A percentile compares a stretch with the other conserved stretches of the same genome.
These are phyloP conservation scores for Leucocoprinus birnbaumii DNA, from an alignment of 768 basidiomycete genomes.

Conservation along the genomic window DNA sequence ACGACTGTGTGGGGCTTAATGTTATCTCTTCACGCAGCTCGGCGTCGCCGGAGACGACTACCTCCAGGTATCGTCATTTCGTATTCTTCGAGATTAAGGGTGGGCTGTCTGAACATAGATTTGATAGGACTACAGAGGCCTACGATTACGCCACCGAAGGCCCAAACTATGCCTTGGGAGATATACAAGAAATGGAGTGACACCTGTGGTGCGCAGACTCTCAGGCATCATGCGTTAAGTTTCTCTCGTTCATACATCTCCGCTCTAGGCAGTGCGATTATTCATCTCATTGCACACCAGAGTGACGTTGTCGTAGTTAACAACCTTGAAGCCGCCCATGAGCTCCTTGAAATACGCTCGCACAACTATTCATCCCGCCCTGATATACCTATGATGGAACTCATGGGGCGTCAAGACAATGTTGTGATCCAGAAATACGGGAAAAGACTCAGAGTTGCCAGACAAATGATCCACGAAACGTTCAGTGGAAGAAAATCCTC, in stretches of 20 bases:
- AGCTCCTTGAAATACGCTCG: background rate
- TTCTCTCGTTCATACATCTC: too few species aligned
- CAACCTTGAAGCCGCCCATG: background rate
- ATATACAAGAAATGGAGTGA: background rate
- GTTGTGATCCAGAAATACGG: slow-evolving; percentile 1
- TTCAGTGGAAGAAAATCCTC: background rate
- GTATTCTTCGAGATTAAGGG: too few species aligned
- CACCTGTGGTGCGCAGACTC: background rate
- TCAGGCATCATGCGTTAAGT: too few species aligned
- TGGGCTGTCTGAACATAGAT: too few species aligned
- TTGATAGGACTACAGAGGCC: too few species aligned
- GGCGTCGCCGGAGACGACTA: too few species aligned
- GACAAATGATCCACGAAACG: background rate
- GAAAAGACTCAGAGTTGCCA: background rate
- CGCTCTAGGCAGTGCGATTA: background rate
- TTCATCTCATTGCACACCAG: background rate
- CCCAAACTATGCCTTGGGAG: too few species aligned
- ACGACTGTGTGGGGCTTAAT: too few species aligned
- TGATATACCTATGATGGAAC: background rate
- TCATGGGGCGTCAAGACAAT: slow-evolving; percentile 1
- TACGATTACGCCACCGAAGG: too few species aligned
- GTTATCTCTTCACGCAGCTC: too few species aligned
- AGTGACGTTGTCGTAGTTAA: background rate
- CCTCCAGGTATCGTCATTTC: too few species aligned
- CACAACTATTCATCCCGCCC: background rate